phyloP scores from a whole-genome alignment of 352 stramenopile genomes.

The Globisporangium spinosum region DNA sequence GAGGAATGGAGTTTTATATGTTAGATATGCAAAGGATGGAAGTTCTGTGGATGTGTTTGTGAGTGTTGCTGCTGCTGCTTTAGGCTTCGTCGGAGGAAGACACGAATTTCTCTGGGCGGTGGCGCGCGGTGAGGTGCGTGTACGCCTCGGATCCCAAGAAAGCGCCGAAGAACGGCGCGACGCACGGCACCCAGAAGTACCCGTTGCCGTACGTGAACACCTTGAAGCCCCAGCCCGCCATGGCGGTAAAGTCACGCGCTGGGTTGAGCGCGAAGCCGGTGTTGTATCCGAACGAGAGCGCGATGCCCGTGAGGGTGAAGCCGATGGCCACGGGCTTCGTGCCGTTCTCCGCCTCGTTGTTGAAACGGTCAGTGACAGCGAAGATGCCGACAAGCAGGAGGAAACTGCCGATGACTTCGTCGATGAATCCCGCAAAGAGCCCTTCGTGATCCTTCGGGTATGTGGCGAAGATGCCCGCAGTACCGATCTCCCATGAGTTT shows the following conservation, averaged over 20 bases:
- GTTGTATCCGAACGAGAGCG: conserved; percentile 77
- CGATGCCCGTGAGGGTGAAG: conserved; percentile 68
- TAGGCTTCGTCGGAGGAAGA: conserved; percentile 33
- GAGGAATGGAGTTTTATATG: neutral
- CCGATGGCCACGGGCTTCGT: conserved; percentile 72
- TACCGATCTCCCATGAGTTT: conserved; percentile 57
- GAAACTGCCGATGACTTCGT: conserved; percentile 58
- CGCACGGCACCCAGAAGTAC: conserved; percentile 77
- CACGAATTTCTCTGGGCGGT: conserved; percentile 53
- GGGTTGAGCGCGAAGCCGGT: conserved; percentile 75
- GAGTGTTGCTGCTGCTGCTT: neutral
- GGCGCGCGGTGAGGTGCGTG: conserved; percentile 52
- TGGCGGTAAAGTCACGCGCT: conserved; percentile 61
- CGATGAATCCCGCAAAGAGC: conserved; percentile 51
- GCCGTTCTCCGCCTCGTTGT: conserved; percentile 61
- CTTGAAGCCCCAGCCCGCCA: conserved; percentile 59
- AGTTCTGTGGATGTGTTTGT: neutral
- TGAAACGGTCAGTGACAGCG: conserved; percentile 64
- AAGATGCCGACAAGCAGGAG: conserved; percentile 68
- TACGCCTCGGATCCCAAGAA: conserved; percentile 62
- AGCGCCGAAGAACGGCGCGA: conserved; percentile 66
- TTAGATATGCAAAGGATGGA: conserved; percentile 4
- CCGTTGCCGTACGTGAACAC: conserved; percentile 64
- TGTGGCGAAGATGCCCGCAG: conserved; percentile 67
- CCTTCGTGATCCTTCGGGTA: conserved; percentile 69